Evolutionary conservation across 2,329 filamentous ascomycete species (phyloP).

Genomic region (Didymella pinodella): DNA sequence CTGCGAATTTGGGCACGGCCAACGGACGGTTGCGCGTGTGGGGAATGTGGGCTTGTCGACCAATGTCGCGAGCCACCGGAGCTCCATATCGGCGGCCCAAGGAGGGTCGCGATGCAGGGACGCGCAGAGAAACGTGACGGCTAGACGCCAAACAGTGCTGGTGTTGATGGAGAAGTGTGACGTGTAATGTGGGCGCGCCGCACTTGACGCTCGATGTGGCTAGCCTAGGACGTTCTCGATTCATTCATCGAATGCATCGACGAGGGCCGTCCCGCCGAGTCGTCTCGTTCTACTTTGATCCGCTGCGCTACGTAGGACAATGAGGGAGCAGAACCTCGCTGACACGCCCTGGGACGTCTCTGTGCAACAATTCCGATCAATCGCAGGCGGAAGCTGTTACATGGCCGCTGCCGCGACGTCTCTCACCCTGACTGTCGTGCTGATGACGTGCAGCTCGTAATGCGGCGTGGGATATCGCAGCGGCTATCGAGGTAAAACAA

Average conservation of each 20-base stretch:
- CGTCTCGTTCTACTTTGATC: slow-evolving; percentile 25
- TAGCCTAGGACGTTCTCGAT: slow-evolving; percentile 4
- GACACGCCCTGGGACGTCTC: slow-evolving; percentile 23
- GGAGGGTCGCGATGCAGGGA: slow-evolving; percentile 41
- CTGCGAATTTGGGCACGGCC: slow-evolving; percentile 26
- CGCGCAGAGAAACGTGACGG: slow-evolving; percentile 30
- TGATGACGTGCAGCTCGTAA: slow-evolving; percentile 41
- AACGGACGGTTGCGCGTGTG: slow-evolving; percentile 33
- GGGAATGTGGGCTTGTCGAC: slow-evolving; percentile 29
- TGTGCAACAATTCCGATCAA: slow-evolving; percentile 27
- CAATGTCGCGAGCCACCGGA: slow-evolving; percentile 31
- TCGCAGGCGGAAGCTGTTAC: slow-evolving; percentile 17
- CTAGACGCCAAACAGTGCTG: slow-evolving; percentile 26
- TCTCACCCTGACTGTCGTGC: slow-evolving; percentile 17
- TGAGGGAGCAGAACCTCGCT: slow-evolving; percentile 23
- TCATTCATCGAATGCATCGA: slow-evolving; percentile 23
- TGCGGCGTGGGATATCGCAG: slow-evolving; percentile 31
- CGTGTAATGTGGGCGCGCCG: slow-evolving; percentile 35
- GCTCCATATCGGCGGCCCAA: slow-evolving; percentile 31
- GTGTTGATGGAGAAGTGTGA: slow-evolving; percentile 42
- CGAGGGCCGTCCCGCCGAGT: slow-evolving; percentile 32
- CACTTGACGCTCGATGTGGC: slow-evolving; percentile 15
- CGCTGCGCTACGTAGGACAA: slow-evolving; percentile 37
- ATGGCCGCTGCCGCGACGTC: slow-evolving; percentile 14
- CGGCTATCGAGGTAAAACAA: slow-evolving; percentile 43